Evolutionary conservation across 441 rosid species (phyloP).

Genomic region (Adansonia madagascariensis): DNA sequence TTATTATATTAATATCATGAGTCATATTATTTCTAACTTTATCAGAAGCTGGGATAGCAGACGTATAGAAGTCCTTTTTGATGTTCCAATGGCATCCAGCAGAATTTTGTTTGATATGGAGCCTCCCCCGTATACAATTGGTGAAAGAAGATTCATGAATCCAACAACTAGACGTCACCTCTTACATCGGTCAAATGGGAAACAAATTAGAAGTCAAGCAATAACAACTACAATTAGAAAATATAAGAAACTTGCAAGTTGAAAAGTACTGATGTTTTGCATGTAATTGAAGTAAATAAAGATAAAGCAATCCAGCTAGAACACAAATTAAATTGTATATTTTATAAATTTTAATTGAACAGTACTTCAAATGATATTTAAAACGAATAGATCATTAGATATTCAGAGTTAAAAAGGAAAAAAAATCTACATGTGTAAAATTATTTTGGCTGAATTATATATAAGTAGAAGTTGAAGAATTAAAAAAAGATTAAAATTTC

Average conservation of each 20-base stretch:
- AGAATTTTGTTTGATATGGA: neutral
- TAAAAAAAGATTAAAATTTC: no score
- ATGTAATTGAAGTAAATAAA: neutral
- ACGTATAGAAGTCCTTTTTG: neutral
- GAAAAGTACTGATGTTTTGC: neutral
- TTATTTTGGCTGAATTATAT: no score
- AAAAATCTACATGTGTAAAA: no score
- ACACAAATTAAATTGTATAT: neutral
- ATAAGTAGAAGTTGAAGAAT: no score
- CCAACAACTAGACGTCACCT: neutral
- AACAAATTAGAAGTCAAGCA: neutral
- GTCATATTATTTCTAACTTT: no score
- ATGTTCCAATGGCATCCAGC: neutral
- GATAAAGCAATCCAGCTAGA: neutral
- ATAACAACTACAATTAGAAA: neutral
- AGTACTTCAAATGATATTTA: no score
- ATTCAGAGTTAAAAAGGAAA: no score
- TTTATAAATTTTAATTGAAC: no score
- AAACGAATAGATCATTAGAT: no score
- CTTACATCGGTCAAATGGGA: neutral
- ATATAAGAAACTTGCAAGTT: neutral
- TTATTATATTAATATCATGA: no score
- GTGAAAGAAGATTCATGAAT: neutral
- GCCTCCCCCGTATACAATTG: neutral
- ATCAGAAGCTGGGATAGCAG: neutral